A percentile compares a stretch with the other conserved stretches of the same genome.
Conservation (phyloP, 495 filamentous ascomycete genomes). For the Podospora sp. region DNA sequence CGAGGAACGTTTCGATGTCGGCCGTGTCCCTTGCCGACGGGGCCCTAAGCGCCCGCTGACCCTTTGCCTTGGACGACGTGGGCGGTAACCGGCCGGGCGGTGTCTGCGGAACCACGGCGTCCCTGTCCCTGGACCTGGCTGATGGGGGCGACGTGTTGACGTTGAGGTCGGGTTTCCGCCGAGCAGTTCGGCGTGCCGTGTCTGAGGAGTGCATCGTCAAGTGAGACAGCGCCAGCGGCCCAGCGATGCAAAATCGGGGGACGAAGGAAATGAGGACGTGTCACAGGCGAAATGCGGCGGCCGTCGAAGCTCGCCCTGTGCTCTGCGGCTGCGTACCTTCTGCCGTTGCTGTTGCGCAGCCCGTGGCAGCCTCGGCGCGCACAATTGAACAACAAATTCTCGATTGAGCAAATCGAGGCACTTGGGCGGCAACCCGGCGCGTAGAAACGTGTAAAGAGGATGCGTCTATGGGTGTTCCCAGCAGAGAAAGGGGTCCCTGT, state of each 20-base stretch:
- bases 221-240: slow-evolving; percentile 14
- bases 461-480: slow-evolving; percentile 21
- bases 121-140: slow-evolving; percentile 15
- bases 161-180: slow-evolving; percentile 34
- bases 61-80: slow-evolving; percentile 22
- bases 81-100: slow-evolving; percentile 25
- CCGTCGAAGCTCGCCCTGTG: not conserved
- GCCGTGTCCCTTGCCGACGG: slow-evolving; percentile 29
- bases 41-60: slow-evolving; percentile 30
- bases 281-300: slow-evolving; percentile 18
- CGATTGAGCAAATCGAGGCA: not conserved
- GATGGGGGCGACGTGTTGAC: slow-evolving; percentile 33
- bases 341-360: not conserved
- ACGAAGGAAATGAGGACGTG: slow-evolving; percentile 23
- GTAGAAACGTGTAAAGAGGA: slow-evolving; percentile 35
- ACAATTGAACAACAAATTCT: slow-evolving; percentile 15
- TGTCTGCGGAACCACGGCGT: slow-evolving; percentile 28
- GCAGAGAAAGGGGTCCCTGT: not conserved
- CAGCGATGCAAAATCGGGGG: slow-evolving; percentile 19
- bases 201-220: slow-evolving; percentile 29
- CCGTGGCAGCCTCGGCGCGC: not conserved
- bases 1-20: slow-evolving; percentile 41
- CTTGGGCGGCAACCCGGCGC: slow-evolving; percentile 25
- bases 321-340: not conserved
- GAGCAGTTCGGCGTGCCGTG: slow-evolving; percentile 25